Conservation (phyloP, 805 yeast species). For the Sugiyamaella chiloensis region DNA sequence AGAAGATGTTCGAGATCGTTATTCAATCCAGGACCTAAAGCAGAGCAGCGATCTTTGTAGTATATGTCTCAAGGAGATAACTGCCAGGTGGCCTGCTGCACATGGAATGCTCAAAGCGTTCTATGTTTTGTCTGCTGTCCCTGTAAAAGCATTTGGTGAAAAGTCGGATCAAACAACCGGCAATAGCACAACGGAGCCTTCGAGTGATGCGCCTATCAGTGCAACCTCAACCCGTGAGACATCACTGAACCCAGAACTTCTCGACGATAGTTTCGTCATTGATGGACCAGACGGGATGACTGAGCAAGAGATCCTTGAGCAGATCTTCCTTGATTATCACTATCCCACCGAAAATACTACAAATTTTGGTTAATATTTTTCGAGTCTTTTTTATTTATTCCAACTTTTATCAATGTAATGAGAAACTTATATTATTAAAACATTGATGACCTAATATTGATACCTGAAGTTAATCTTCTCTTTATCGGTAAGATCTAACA, state of each 20-base stretch:
- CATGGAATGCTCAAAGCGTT: slow-evolving; percentile 15
- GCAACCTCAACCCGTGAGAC: not conserved
- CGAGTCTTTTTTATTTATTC: not conserved
- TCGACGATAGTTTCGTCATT: slow-evolving; percentile 2
- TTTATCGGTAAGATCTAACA: slow-evolving; percentile 15
- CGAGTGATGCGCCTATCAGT: not conserved
- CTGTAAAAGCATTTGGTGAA: slow-evolving; percentile 11
- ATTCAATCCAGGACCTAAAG: slow-evolving; percentile 6
- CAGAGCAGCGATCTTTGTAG: slow-evolving; percentile 10
- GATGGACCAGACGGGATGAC: slow-evolving; percentile 12
- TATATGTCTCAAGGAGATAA: slow-evolving; percentile 10
- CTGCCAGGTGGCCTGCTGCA: slow-evolving; percentile 16
- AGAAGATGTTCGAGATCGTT: slow-evolving; percentile 12
- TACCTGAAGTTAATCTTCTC: slow-evolving; percentile 14
- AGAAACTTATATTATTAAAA: too few relatives aligned
- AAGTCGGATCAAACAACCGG: not conserved
- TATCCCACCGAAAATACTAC: too few relatives aligned
- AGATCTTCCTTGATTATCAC: slow-evolving; percentile 13
- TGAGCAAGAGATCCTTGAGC: slow-evolving; percentile 13
- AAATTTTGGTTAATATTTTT: too few relatives aligned
- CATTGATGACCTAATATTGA: slow-evolving; percentile 11
- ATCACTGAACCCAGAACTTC: not conserved
- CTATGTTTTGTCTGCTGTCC: slow-evolving; percentile 7
- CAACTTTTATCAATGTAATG: too few relatives aligned
- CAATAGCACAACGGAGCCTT: not conserved